Conservation (phyloP, 2,329 filamentous ascomycete species). For the Juglanconis sp. region DNA sequence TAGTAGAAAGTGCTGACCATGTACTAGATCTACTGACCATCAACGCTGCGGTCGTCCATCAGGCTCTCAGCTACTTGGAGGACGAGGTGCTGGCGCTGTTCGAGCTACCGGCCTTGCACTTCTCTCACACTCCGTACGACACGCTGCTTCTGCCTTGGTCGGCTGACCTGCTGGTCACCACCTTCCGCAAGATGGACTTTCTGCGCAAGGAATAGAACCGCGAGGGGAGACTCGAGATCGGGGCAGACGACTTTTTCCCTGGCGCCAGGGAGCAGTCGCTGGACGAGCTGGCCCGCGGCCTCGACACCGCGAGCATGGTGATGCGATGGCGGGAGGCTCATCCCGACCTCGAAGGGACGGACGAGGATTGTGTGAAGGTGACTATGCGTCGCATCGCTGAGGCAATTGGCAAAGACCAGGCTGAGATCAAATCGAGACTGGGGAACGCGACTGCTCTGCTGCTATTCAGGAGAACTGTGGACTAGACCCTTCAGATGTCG, state of each 20-base stretch:
- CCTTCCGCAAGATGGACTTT: slow-evolving; percentile 21
- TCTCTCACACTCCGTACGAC: slow-evolving; percentile 36
- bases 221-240: slow-evolving; percentile 26
- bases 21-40: slow-evolving; percentile 31
- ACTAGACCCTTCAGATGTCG: neutral
- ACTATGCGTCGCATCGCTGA: neutral
- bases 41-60: slow-evolving; percentile 34
- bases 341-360: slow-evolving; percentile 31
- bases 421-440: neutral
- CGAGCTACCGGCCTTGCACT: slow-evolving; percentile 32
- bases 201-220: slow-evolving; percentile 34
- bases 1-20: neutral
- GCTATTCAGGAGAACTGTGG: neutral
- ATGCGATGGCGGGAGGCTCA: slow-evolving; percentile 38
- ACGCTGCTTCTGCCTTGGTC: slow-evolving; percentile 43
- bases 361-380: slow-evolving; percentile 31
- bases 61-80: slow-evolving; percentile 34
- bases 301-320: slow-evolving; percentile 35
- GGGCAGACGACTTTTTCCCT: slow-evolving; percentile 26
- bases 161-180: slow-evolving; percentile 19
- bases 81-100: slow-evolving; percentile 33
- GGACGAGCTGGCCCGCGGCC: slow-evolving; percentile 22
- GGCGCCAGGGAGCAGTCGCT: slow-evolving; percentile 21
- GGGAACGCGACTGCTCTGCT: neutral
- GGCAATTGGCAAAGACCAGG: neutral